Evolutionary conservation across 495 filamentous ascomycete genomes (phyloP), one percentile per base, ranked within the genome.

Genomic region (Penicillium alfredii): DNA sequence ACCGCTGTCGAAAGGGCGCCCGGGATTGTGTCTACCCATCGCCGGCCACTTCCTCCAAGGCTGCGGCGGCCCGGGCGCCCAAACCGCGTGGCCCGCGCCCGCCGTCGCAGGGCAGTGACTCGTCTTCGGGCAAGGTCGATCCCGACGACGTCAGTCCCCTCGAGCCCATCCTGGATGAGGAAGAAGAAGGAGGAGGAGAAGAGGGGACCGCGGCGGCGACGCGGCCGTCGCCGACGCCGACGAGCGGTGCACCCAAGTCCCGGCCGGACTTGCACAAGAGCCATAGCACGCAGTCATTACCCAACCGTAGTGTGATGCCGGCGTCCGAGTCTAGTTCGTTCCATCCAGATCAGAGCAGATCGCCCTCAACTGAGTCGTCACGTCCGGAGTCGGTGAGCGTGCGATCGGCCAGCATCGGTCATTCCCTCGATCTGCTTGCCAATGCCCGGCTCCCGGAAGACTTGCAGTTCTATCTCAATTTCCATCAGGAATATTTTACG

Each of bases 11-110:
- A 36, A 95, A 94, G 60, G 88, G 87, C 21, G 82, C 75, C 42
- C 72, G 88, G 55, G 85, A 88, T 21, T 95, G 88, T 51, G 66
- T 78, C 33, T 95, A 90, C 58, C 86, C 88, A 7, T 82, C 84
- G 23, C 72, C 78, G 16, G 39, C 70, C 17, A 30, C 47, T 18
- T 42, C 61, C 4, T 45, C 55, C 22, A 77, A 71, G 42, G n/a
- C n/a, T n/a, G n/a, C n/a, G n/a, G n/a, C n/a, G n/a, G n/a, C n/a
- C n/a, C n/a, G n/a, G n/a, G n/a, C n/a, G n/a, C n/a, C n/a, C n/a
- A 67, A 64, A 46, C 50, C 62, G 10, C 57, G 62, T 27, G 59
- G 53, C 32, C 44, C 68, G 21, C 52, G 44, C 63, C 73, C 62
- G 48, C 69, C 25, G 39, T 69, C 50, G 35, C 71, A 47, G 18